phyloP scores from a whole-genome alignment of 1,139 yeast species.

The Diutina mesorugosa region DNA sequence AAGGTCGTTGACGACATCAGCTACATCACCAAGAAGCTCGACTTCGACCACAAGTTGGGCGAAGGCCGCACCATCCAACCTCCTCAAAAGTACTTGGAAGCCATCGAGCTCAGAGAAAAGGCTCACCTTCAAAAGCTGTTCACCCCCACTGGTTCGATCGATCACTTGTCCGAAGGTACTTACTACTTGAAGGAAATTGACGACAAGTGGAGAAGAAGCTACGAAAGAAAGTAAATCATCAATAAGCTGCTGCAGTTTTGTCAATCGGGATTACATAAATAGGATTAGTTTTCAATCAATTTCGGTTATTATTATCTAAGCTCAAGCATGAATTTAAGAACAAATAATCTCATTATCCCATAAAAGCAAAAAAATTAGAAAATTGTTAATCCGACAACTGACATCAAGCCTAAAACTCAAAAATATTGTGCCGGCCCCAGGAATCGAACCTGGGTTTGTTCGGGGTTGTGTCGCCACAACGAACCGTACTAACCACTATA shows the following conservation, averaged over 20 bases:
- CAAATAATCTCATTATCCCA: no score
- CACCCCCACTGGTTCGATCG: constrained; percentile 70
- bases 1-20: constrained; percentile 74
- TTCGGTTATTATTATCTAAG: not conserved
- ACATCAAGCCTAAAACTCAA: not conserved
- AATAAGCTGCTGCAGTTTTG: not conserved
- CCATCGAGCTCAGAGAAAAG: constrained; percentile 76
- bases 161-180: constrained; percentile 57
- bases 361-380: no score
- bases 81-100: constrained; percentile 74
- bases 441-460: constrained; percentile 44
- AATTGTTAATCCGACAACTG: no score
- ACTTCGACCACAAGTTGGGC: constrained; percentile 55
- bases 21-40: constrained; percentile 48
- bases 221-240: constrained; percentile 35
- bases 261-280: not conserved
- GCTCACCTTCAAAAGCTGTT: constrained; percentile 72
- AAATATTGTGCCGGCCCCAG: constrained; percentile 31
- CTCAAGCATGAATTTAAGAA: not conserved
- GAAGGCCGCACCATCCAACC: constrained; percentile 52
- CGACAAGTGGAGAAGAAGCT: constrained; percentile 79
- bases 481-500: constrained; percentile 44
- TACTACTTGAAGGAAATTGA: constrained; percentile 79
- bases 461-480: constrained; percentile 30
- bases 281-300: not conserved